Evolutionary conservation across 2,329 filamentous ascomycete genomes (phyloP), one percentile per base, ranked within the genome.

Genomic region (Pseudocercospora musae): DNA sequence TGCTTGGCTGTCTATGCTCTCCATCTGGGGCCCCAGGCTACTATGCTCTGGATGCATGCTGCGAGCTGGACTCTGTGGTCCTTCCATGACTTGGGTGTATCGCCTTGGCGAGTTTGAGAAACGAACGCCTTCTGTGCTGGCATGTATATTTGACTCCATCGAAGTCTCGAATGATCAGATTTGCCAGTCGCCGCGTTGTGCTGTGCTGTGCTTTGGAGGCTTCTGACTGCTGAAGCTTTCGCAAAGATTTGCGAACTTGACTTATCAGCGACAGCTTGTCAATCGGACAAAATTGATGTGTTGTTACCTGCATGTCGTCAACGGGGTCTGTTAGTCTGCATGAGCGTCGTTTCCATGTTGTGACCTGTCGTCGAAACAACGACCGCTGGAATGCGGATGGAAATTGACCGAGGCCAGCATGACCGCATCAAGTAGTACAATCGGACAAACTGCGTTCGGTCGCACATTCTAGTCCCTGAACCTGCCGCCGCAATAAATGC

Each of bases 401-500:
- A 62, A 55, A 64, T 65, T 65, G 59, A 37, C 29, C 27, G 18
- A 33, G 52, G 52, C 27, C 27, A 54, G 40, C 55, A 60, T 60
- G 60, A 50, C 60, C 57, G 53, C 46, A 58, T 33, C 50, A 53
- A 65, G 64, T 57, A 54, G 56, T 37, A 42, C 57, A 37, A 62
- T 67, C 42, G 55, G 62, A 69, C 62, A 55, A 62, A 31, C 37
- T 33, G 25, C 25, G 48, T 52, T 52, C 48, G 21, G 48, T 52
- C 52, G 25, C 52, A 48, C 37, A 29, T 56, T 56, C 66, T 66
- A 76, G 46, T 70, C 68, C 20, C 70, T 67, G 64, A 74, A 77
- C 63, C 73, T 75, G 37, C 75, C 75, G 48, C 76, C 76, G 61
- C 76, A 78, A 65, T 74, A 75, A 46, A 76, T 60, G 62, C 76